These are phyloP conservation scores for Mercurialis annua DNA, from an alignment of 345 rosid species.

Conservation along the genomic window DNA sequence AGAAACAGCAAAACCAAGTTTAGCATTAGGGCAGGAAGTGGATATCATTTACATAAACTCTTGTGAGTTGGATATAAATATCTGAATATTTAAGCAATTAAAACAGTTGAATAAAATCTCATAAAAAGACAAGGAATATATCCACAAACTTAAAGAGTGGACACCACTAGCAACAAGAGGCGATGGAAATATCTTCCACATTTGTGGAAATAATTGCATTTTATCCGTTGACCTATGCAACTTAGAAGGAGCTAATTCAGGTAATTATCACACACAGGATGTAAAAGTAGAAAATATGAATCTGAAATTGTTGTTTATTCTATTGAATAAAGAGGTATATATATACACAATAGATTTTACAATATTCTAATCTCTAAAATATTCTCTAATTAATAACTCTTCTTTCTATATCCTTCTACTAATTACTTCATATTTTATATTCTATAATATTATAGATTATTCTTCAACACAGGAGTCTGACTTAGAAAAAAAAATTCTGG, in stretches of 20 bases:
- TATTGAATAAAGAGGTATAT: too few species aligned
- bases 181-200: neutral
- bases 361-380: too few species aligned
- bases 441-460: too few species aligned
- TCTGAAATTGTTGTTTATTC: too few species aligned
- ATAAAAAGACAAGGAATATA: neutral
- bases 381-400: too few species aligned
- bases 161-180: neutral
- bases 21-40: slow-evolving; percentile 4
- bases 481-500: neutral
- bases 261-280: neutral
- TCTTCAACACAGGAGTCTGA: too few species aligned
- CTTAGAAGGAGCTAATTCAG: neutral
- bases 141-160: neutral
- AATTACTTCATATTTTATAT: too few species aligned
- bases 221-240: neutral
- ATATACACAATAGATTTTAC: too few species aligned
- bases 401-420: too few species aligned
- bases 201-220: neutral
- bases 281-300: too few species aligned
- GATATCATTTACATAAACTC: neutral
- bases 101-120: neutral
- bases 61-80: neutral
- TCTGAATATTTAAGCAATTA: neutral
- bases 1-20: slow-evolving; percentile 13